phyloP scores from a whole-genome alignment of 208 protist genomes.

The Strigomonas galati region DNA sequence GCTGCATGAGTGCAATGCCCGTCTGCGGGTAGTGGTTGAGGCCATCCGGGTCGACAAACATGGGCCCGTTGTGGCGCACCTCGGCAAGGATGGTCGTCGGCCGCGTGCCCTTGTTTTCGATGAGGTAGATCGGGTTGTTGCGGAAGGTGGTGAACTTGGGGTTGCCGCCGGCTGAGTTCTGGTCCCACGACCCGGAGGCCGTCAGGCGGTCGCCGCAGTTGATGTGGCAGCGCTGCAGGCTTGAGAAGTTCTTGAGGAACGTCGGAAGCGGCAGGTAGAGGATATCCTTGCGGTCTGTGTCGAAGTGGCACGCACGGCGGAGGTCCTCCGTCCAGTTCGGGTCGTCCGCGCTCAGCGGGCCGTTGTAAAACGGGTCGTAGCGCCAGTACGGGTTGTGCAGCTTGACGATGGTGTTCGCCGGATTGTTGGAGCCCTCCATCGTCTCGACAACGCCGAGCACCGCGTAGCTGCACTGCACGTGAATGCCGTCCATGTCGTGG shows the following conservation, averaged over 20 bases:
- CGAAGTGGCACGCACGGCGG: slow-evolving; percentile 54
- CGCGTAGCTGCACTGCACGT: slow-evolving; percentile 80
- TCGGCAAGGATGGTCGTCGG: slow-evolving; percentile 66
- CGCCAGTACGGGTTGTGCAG: slow-evolving; percentile 62
- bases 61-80: slow-evolving; percentile 63
- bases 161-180: slow-evolving; percentile 63
- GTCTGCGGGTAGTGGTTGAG: slow-evolving; percentile 81
- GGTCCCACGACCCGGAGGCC: slow-evolving; percentile 50
- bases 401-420: slow-evolving; percentile 62
- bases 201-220: slow-evolving; percentile 84
- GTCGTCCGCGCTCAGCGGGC: slow-evolving; percentile 52
- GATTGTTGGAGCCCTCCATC: slow-evolving; percentile 34
- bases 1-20: slow-evolving; percentile 68
- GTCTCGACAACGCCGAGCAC: slow-evolving; percentile 68
- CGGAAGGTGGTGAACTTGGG: slow-evolving; percentile 81
- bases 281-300: slow-evolving; percentile 37
- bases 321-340: slow-evolving; percentile 60
- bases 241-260: slow-evolving; percentile 80
- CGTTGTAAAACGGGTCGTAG: slow-evolving; percentile 49
- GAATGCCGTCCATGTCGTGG: slow-evolving; percentile 51
- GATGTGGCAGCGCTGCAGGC: slow-evolving; percentile 78
- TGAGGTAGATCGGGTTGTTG: slow-evolving; percentile 83
- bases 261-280: slow-evolving; percentile 71
- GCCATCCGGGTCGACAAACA: slow-evolving; percentile 65
- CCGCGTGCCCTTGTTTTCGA: slow-evolving; percentile 80